Conservation (phyloP, 1,284 basidiomycete genomes). For the Sparassis latifolia region DNA sequence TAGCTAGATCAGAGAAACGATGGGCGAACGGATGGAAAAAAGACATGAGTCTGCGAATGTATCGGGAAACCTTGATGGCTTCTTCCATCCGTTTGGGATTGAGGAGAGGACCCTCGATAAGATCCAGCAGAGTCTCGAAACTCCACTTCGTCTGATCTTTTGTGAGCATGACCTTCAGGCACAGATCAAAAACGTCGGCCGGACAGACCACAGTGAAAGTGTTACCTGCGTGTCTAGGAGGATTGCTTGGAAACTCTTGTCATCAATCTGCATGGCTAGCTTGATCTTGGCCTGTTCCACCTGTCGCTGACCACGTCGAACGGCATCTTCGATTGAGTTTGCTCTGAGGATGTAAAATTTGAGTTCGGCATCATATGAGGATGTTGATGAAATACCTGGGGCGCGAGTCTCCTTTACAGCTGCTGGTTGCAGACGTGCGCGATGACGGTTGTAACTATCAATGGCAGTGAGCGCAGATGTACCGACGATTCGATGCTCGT, state of each 20-base stretch:
- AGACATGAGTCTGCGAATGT: slow-evolving; percentile 80
- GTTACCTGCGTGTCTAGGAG: slow-evolving; percentile 80
- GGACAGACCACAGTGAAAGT: background rate
- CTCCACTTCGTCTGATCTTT: slow-evolving; percentile 95
- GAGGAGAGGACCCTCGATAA: slow-evolving; percentile 88
- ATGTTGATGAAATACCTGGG: slow-evolving; percentile 40
- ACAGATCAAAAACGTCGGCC: no score
- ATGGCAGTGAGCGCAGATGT: slow-evolving; percentile 84
- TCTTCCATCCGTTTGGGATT: slow-evolving; percentile 95
- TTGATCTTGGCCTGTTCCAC: slow-evolving; percentile 88
- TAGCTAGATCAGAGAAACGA: slow-evolving; percentile 80
- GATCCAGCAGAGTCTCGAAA: slow-evolving; percentile 80
- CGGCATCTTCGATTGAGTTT: slow-evolving; percentile 82
- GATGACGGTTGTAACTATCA: slow-evolving; percentile 87
- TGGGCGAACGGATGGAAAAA: slow-evolving; percentile 91
- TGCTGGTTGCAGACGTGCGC: slow-evolving; percentile 54
- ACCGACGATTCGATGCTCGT: slow-evolving; percentile 76
- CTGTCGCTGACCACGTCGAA: slow-evolving; percentile 84
- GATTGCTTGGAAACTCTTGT: slow-evolving; percentile 78
- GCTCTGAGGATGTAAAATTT: slow-evolving; percentile 43
- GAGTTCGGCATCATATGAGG: background rate
- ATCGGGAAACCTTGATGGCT: slow-evolving; percentile 85
- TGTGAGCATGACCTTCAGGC: slow-evolving; percentile 68
- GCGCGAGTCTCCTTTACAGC: slow-evolving; percentile 41
- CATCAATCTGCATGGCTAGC: slow-evolving; percentile 89